phyloP scores from a whole-genome alignment of 2,329 filamentous ascomycete genomes.

The Myriangium duriaei region DNA sequence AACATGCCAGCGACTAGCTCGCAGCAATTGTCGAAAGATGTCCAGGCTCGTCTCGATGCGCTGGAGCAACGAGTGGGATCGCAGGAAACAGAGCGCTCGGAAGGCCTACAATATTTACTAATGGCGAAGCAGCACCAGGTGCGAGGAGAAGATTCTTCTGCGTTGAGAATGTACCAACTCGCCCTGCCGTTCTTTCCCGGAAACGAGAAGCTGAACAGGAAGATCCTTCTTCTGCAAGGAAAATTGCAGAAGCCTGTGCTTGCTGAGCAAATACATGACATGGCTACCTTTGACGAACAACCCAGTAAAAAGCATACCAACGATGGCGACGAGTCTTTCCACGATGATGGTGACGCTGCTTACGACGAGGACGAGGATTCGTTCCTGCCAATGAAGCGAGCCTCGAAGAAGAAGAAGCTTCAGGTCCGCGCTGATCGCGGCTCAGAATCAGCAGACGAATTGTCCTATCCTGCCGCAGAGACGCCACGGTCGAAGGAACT shows the following conservation, averaged over 20 bases:
- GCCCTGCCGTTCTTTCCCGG: conserved; percentile 76
- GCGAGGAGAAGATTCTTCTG: conserved; percentile 62
- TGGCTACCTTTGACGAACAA: background rate
- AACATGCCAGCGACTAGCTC: conserved; percentile 31
- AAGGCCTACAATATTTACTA: conserved; percentile 75
- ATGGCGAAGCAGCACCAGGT: conserved; percentile 87
- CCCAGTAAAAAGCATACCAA: background rate
- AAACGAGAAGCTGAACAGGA: conserved; percentile 58
- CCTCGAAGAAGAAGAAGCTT: conserved; percentile 29
- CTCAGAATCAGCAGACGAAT: conserved; percentile 21
- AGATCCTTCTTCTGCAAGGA: conserved; percentile 42
- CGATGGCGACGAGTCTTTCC: conserved; percentile 11
- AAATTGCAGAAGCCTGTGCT: too few relatives aligned
- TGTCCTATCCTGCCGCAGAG: conserved; percentile 17
- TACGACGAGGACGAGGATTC: conserved; percentile 10
- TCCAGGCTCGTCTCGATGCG: conserved; percentile 69
- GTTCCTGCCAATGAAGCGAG: conserved; percentile 8
- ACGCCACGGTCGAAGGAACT: conserved; percentile 51
- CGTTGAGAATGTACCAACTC: conserved; percentile 74
- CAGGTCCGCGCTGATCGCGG: conserved; percentile 6
- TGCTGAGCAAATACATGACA: too few relatives aligned
- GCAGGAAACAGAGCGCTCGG: conserved; percentile 59
- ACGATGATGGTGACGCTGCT: conserved; percentile 5
- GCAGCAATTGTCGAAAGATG: conserved; percentile 54
- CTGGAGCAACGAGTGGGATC: conserved; percentile 75